Conservation (phyloP, 148 eudicot species). For the Oxyria digyna region DNA sequence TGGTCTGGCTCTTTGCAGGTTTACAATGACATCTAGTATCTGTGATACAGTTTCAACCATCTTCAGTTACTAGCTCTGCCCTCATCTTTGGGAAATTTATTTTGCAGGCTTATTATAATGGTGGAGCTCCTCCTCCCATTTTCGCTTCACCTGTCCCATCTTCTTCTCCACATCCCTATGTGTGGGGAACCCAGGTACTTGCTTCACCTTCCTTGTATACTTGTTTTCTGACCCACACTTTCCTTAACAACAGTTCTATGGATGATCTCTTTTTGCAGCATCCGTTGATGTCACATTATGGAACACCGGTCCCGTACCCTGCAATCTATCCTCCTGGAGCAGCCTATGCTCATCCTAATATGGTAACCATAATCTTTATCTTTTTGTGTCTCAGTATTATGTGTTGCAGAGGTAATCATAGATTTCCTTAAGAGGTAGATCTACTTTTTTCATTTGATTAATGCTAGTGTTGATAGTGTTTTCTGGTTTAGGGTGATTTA, state of each 20-base stretch:
- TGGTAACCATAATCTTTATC: slow-evolving; percentile 72
- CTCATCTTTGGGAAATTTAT: neutral
- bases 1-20: slow-evolving; percentile 91
- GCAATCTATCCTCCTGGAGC: slow-evolving; percentile 72
- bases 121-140: slow-evolving; percentile 58
- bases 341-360: slow-evolving; percentile 69
- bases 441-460: neutral
- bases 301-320: slow-evolving; percentile 86
- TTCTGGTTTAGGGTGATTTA: no score
- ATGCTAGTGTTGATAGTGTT: no score
- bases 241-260: neutral
- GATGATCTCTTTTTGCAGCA: slow-evolving; percentile 25
- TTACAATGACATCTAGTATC: neutral
- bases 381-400: no score
- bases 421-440: neutral
- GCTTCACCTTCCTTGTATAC: slow-evolving; percentile 1
- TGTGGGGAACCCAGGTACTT: slow-evolving; percentile 78
- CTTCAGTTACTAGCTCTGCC: neutral
- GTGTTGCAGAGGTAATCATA: neutral
- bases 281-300: slow-evolving; percentile 70
- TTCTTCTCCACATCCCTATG: slow-evolving; percentile 67
- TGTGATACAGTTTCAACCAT: slow-evolving; percentile 1
- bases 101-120: slow-evolving; percentile 60
- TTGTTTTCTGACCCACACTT: neutral
- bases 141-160: slow-evolving; percentile 66